Conservation (phyloP, 2,329 filamentous ascomycete species). For the Chaetomiaceae sp. region DNA sequence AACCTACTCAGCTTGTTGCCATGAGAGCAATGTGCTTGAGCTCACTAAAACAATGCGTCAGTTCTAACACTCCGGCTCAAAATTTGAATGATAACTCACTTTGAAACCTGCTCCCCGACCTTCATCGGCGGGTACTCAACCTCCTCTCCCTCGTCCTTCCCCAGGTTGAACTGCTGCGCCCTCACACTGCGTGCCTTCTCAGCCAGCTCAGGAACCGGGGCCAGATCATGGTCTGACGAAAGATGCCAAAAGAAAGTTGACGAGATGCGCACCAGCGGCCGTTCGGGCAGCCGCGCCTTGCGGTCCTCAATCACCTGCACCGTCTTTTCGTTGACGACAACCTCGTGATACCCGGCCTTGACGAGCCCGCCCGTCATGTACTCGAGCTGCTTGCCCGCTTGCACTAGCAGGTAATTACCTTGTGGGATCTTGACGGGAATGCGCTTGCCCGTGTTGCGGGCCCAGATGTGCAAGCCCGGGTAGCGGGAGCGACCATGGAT, state of each 20-base stretch:
- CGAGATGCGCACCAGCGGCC: slow-evolving; percentile 54
- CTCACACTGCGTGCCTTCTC: slow-evolving; percentile 43
- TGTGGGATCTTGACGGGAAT: slow-evolving; percentile 56
- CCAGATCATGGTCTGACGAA: slow-evolving; percentile 52
- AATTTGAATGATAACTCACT: slow-evolving; percentile 37
- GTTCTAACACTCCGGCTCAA: background rate
- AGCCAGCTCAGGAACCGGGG: slow-evolving; percentile 46
- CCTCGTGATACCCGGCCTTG: slow-evolving; percentile 60
- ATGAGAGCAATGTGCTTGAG: slow-evolving; percentile 34
- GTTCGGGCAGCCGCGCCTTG: slow-evolving; percentile 38
- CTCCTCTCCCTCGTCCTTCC: slow-evolving; percentile 51
- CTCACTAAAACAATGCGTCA: slow-evolving; percentile 33
- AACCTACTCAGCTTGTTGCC: slow-evolving; percentile 17
- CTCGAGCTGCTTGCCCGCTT: slow-evolving; percentile 61
- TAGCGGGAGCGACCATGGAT: slow-evolving; percentile 61
- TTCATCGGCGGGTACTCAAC: slow-evolving; percentile 50
- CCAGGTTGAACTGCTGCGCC: slow-evolving; percentile 44
- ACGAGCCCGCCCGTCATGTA: slow-evolving; percentile 57
- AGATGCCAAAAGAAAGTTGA: slow-evolving; percentile 61
- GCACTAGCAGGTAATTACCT: slow-evolving; percentile 56
- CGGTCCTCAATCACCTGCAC: slow-evolving; percentile 44
- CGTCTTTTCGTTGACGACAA: slow-evolving; percentile 53
- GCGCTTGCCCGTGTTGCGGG: slow-evolving; percentile 56
- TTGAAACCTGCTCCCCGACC: slow-evolving; percentile 56
- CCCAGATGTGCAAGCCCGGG: slow-evolving; percentile 59